Conservation (phyloP, 805 yeast genomes). For the Lachancea kluyveri region DNA sequence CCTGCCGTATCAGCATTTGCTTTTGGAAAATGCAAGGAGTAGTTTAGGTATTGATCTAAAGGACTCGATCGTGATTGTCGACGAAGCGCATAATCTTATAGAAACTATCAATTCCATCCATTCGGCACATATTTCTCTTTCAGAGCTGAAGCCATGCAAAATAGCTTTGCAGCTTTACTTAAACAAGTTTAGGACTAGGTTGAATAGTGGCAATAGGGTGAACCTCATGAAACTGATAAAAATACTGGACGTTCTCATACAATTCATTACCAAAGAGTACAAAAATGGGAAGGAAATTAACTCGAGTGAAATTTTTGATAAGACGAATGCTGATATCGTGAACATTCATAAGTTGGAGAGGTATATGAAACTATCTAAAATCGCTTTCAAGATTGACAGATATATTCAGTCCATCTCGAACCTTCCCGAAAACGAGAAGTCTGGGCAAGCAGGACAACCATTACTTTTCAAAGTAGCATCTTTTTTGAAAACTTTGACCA, state of each 20-base stretch:
- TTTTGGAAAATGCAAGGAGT: slow-evolving; percentile 55
- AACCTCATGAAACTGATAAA: slow-evolving; percentile 58
- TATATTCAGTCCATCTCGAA: slow-evolving; percentile 49
- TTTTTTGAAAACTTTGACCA: slow-evolving; percentile 58
- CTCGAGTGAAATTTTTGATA: slow-evolving; percentile 46
- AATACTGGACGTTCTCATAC: slow-evolving; percentile 44
- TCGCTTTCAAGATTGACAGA: slow-evolving; percentile 77
- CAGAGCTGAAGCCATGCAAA: slow-evolving; percentile 42
- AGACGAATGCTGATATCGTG: slow-evolving; percentile 59
- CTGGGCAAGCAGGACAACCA: slow-evolving; percentile 34
- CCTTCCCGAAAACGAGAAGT: slow-evolving; percentile 6
- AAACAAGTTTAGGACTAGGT: slow-evolving; percentile 51
- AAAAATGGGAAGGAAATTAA: slow-evolving; percentile 49
- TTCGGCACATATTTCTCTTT: slow-evolving; percentile 49
- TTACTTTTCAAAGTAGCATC: slow-evolving; percentile 57
- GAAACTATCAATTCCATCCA: slow-evolving; percentile 69
- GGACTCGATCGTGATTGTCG: slow-evolving; percentile 69
- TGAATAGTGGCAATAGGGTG: slow-evolving; percentile 68
- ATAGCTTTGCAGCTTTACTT: slow-evolving; percentile 50
- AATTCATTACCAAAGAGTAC: slow-evolving; percentile 37
- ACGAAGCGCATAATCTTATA: slow-evolving; percentile 86
- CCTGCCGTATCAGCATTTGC: slow-evolving; percentile 74
- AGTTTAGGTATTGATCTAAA: slow-evolving; percentile 52
- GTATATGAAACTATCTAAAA: slow-evolving; percentile 61
- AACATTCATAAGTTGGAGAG: slow-evolving; percentile 62